phyloP scores from a whole-genome alignment of 2,329 filamentous ascomycete species.

The Pestalotiopsis sp. region DNA sequence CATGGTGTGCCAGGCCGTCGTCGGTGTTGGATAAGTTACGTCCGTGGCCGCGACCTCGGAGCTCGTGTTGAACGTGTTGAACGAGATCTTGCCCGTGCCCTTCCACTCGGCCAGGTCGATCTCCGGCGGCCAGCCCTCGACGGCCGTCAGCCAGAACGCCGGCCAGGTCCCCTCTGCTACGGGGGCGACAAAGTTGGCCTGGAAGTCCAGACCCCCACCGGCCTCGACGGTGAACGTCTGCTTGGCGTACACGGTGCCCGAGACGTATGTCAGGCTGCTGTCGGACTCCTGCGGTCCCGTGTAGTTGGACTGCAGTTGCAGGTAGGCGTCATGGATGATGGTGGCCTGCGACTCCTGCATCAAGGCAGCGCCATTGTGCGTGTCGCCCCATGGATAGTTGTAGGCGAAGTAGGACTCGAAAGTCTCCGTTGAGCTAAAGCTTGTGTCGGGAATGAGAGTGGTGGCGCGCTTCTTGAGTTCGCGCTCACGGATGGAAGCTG shows the following conservation, averaged over 20 bases:
- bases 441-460: slow-evolving; percentile 11
- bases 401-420: slow-evolving; percentile 11
- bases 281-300: neutral
- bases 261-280: slow-evolving; percentile 6
- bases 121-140: slow-evolving; percentile 59
- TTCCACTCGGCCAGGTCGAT: slow-evolving; percentile 66
- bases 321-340: slow-evolving; percentile 8
- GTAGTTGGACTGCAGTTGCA: slow-evolving; percentile 8
- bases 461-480: slow-evolving; percentile 12
- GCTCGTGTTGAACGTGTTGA: slow-evolving; percentile 50
- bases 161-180: slow-evolving; percentile 52
- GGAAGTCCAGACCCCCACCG: slow-evolving; percentile 40
- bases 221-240: slow-evolving; percentile 40
- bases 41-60: slow-evolving; percentile 48
- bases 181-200: slow-evolving; percentile 40
- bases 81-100: slow-evolving; percentile 56
- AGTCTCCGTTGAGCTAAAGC: slow-evolving; percentile 4
- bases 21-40: slow-evolving; percentile 45
- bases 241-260: slow-evolving; percentile 42
- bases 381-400: slow-evolving; percentile 13
- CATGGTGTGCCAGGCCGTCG: slow-evolving; percentile 13
- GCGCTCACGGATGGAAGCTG: neutral
- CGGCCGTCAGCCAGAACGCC: slow-evolving; percentile 60
- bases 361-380: slow-evolving; percentile 9
- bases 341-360: slow-evolving; percentile 10